Base-by-base conservation (phyloP, 345 rosid species). In the Hypericum perforatum region DNA sequence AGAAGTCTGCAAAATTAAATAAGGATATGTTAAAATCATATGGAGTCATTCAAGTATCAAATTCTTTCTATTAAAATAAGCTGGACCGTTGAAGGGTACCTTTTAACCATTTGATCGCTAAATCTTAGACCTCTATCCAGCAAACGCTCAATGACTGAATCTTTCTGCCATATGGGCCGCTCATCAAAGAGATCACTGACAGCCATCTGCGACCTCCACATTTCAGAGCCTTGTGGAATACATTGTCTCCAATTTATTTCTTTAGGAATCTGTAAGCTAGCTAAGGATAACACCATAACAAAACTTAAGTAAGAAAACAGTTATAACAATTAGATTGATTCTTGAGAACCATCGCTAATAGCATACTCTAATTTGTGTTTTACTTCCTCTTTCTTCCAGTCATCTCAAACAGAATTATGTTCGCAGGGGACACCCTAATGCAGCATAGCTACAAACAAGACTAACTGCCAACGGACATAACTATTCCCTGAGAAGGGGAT, bases 141-240 rank as follows among this genome's bases (percentile, higher is more conserved):
- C 68, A 92, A 70, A 37, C 69, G 81, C 54, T 82, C 89, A 43
- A 65, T 74, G 50, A 89, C 58, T 16, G 97, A 76, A 16, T 65
- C 80, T 72, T 88, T 92, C 45, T 82, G 82, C 98, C 97, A 88
- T 71, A 92, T 74, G 58, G 98, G 91, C 39, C 75, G 78, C 70
- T 89, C 89, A 52, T 85, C 85, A 71, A 92, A 92, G 57, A 92
- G 76, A 52, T 83, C 78, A 70, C 91, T 72, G 45, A 92, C 79
- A 49, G 81, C 74, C 69, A 61, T 69, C 59, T 85, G 94, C 90
- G 79, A 78, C 51, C 70, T 67, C 95, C 94, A 84, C 65, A 80
- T 77, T 68, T 67, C 71, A 58, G 95, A 76, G 46, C 71, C 76
- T 50, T 47, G 74, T 56, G 65, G 36, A 59, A 83, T 53, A 63